A percentile compares a stretch with the other conserved stretches of the same genome.
These are phyloP conservation scores for Iberis pinnata DNA, from an alignment of 345 rosid species.

Conservation along the genomic window DNA sequence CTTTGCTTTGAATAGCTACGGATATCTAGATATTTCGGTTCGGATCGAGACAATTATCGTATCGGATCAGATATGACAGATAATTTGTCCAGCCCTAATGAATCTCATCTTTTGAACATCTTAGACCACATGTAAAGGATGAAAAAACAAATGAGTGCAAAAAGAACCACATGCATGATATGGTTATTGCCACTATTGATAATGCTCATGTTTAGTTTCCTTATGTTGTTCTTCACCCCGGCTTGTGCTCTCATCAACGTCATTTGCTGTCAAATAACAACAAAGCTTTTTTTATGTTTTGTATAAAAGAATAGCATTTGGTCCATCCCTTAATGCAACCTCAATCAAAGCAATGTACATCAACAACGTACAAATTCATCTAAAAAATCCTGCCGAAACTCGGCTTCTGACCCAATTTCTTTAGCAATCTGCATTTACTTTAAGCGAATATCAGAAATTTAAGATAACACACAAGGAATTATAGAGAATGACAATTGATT, in stretches of 20 bases:
- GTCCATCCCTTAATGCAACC: no score
- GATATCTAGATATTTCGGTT: no score
- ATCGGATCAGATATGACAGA: no score
- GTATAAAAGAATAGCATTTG: background rate
- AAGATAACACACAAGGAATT: no score
- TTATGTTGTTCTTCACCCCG: constrained; percentile 82
- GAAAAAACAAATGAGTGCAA: constrained; percentile 61
- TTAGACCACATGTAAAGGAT: constrained; percentile 74
- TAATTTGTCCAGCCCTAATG: no score
- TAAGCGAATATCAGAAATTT: no score
- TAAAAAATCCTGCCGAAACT: constrained; percentile 64
- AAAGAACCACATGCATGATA: constrained; percentile 71
- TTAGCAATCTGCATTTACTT: constrained; percentile 96
- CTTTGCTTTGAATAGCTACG: no score
- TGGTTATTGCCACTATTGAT: constrained; percentile 68
- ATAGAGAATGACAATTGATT: no score
- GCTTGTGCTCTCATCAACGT: constrained; percentile 82
- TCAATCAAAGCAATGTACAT: background rate
- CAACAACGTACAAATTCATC: constrained; percentile 58
- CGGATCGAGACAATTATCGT: no score
- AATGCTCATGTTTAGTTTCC: constrained; percentile 78
- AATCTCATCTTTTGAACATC: constrained; percentile 63
- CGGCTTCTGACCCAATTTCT: constrained; percentile 70
- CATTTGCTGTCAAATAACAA: constrained; percentile 56
- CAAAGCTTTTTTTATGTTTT: no score